phyloP scores from a whole-genome alignment of 2,329 filamentous ascomycete species.

The Penicillium sp. region DNA sequence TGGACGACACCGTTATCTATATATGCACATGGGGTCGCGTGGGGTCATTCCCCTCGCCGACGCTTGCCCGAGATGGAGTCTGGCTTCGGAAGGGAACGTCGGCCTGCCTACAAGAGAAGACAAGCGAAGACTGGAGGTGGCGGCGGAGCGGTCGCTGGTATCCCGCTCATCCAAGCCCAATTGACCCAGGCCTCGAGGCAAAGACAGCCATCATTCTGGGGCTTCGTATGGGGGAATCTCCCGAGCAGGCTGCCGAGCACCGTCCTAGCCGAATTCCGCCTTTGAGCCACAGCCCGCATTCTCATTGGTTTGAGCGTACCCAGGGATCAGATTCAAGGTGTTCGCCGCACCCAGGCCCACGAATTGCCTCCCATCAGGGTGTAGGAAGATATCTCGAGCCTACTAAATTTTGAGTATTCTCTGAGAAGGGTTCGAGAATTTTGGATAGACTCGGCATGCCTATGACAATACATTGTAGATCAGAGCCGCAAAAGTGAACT shows the following conservation, averaged over 20 bases:
- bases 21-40: constrained; percentile 13
- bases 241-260: constrained; percentile 30
- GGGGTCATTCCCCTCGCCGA: constrained; percentile 18
- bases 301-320: neutral
- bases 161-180: neutral
- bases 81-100: constrained; percentile 27
- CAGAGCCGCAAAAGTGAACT: neutral
- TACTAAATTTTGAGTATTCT: neutral
- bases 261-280: constrained; percentile 33
- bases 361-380: neutral
- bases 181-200: constrained; percentile 8
- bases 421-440: neutral
- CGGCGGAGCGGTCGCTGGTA: constrained; percentile 20
- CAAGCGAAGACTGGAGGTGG: constrained; percentile 17
- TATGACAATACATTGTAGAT: neutral
- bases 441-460: neutral
- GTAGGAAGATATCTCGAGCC: neutral
- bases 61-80: constrained; percentile 20
- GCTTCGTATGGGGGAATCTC: constrained; percentile 28
- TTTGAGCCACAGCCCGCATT: constrained; percentile 8
- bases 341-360: neutral
- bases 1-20: constrained; percentile 12
- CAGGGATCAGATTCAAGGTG: neutral
- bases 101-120: constrained; percentile 20
- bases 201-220: constrained; percentile 8